A percentile compares a stretch with the other conserved stretches of the same genome.
These are phyloP conservation scores for Silene latifolia DNA, from an alignment of 148 eudicot species.

Conservation along the genomic window DNA sequence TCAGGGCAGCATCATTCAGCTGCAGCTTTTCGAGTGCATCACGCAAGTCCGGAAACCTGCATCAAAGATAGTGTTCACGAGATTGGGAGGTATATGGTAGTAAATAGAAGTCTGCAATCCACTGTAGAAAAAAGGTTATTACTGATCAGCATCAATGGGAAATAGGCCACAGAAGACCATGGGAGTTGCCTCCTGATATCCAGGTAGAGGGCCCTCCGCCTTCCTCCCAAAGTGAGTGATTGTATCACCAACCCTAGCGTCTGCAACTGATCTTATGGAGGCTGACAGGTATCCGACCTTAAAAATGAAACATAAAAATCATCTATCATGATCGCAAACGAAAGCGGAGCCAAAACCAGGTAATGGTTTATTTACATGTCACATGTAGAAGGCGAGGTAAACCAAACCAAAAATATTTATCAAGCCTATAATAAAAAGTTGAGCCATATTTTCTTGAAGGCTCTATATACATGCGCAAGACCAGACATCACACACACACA, in stretches of 20 bases:
- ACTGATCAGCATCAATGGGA: slow-evolving; percentile 97
- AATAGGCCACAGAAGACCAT: slow-evolving; percentile 99
- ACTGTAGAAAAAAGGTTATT: slow-evolving; percentile 21
- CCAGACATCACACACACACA: background rate
- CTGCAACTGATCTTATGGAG: slow-evolving; percentile 95
- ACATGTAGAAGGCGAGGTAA: background rate
- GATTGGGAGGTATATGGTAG: background rate
- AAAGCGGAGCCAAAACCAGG: background rate
- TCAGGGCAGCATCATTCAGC: slow-evolving; percentile 93
- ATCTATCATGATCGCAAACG: slow-evolving; percentile 7
- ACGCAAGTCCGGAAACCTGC: slow-evolving; percentile 86
- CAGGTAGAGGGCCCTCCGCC: slow-evolving; percentile 79
- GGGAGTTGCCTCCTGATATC: slow-evolving; percentile 90
- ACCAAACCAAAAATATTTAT: background rate
- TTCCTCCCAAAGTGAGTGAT: slow-evolving; percentile 65
- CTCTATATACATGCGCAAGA: too few relatives aligned
- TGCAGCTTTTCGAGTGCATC: slow-evolving; percentile 97
- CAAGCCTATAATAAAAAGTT: background rate
- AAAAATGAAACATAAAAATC: slow-evolving; percentile 15
- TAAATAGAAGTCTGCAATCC: background rate
- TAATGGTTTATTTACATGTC: background rate
- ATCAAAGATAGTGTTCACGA: slow-evolving; percentile 16
- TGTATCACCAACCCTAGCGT: slow-evolving; percentile 99
- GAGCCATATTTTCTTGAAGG: too few relatives aligned
- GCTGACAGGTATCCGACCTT: slow-evolving; percentile 98